A percentile compares a stretch with the other conserved stretches of the same genome.
These are phyloP conservation scores for Diphasiastrum complanatum DNA, from an alignment of 83 land plant genomes.

Conservation along the genomic window DNA sequence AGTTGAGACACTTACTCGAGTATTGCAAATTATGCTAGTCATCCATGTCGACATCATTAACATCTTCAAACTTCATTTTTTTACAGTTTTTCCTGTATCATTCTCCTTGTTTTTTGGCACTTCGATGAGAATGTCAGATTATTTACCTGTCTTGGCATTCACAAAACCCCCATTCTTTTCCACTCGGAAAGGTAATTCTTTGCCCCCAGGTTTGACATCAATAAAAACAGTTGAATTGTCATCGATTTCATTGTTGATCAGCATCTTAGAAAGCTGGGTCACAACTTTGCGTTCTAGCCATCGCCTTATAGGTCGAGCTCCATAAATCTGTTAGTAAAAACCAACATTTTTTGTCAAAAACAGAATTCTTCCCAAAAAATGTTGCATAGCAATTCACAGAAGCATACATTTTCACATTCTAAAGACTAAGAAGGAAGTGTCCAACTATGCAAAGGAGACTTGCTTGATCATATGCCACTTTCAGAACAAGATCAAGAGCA, in stretches of 20 bases:
- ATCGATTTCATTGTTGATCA: conserved; percentile 42
- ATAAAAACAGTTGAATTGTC: conserved; percentile 91
- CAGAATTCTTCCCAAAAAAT: neutral
- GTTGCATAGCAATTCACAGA: neutral
- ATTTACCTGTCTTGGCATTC: conserved; percentile 58
- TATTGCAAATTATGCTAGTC: no score
- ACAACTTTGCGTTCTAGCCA: conserved; percentile 23
- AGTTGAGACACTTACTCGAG: no score
- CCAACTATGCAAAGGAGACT: conserved; percentile 16
- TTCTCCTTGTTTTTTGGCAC: conserved; percentile 38
- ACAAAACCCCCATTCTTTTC: conserved; percentile 83
- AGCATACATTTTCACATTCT: neutral
- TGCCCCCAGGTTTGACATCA: conserved; percentile 46
- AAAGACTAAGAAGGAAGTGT: no score
- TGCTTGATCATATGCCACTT: conserved; percentile 87
- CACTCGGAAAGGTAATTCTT: conserved; percentile 44
- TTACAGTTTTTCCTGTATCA: conserved; percentile 36
- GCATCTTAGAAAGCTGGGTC: conserved; percentile 21
- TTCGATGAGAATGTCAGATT: conserved; percentile 70
- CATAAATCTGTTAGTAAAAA: neutral
- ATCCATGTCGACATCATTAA: conserved; percentile 67
- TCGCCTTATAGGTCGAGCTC: conserved; percentile 12
- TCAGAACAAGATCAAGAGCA: conserved; percentile 68
- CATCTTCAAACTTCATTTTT: conserved; percentile 72
- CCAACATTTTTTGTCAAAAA: neutral